phyloP scores from a whole-genome alignment of 129 eudicot genomes.

The Helianthus annuus region HanXRQr2.0-SUNRISE NC_035443.2:25477277-25477776 shows the following conservation, averaged over 20 bases:
- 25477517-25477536: constrained; percentile 6
- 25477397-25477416: not conserved
- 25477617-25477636: constrained; percentile 91
- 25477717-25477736: too few species aligned
- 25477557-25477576: constrained; percentile 9
- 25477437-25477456: not conserved
- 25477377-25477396: not conserved
- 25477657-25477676: constrained; percentile 96
- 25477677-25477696: constrained; percentile 2
- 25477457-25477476: not conserved
- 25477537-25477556: constrained; percentile 8
- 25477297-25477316: constrained; percentile 75
- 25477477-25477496: not conserved
- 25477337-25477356: constrained; percentile 73
- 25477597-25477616: constrained; percentile 74
- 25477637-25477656: constrained; percentile 75
- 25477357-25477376: constrained; percentile 65
- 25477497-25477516: not conserved
- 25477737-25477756: too few species aligned
- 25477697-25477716: constrained; percentile 8
- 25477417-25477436: not conserved
- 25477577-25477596: constrained; percentile 19
- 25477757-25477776: constrained; percentile 54
- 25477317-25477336: constrained; percentile 90
- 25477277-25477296: constrained; percentile 59